Conservation (phyloP, 192 early-diverging fungal species). For the Mortierella alpina region DNA sequence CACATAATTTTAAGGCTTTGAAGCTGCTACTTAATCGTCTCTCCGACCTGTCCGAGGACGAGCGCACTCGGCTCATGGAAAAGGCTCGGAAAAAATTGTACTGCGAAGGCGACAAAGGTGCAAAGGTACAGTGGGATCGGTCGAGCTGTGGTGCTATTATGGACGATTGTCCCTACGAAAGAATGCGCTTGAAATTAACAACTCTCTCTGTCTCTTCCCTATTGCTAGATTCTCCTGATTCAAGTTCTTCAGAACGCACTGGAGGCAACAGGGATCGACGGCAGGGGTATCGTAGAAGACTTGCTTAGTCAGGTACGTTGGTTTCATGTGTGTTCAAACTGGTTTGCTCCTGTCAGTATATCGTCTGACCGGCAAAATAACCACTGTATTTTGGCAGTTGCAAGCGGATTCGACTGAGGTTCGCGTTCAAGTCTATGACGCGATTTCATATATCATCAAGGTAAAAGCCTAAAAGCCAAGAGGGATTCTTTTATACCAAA, state of each 20-base stretch:
- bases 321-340: no score
- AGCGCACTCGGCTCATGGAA: slow-evolving; percentile 13
- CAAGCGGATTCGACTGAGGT: slow-evolving; percentile 53
- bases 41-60: slow-evolving; percentile 5
- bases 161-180: not conserved
- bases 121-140: not conserved
- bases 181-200: not conserved
- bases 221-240: slow-evolving; percentile 28
- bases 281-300: slow-evolving; percentile 37
- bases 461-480: slow-evolving; percentile 5
- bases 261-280: slow-evolving; percentile 24
- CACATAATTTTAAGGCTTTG: slow-evolving; percentile 9
- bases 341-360: not conserved
- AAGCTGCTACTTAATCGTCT: slow-evolving; percentile 43
- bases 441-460: slow-evolving; percentile 43
- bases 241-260: slow-evolving; percentile 33
- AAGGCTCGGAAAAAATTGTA: slow-evolving; percentile 17
- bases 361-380: not conserved
- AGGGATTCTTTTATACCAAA: not conserved
- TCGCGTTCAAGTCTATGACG: slow-evolving; percentile 45
- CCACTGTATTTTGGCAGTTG: not conserved
- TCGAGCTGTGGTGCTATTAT: not conserved
- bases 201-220: not conserved
- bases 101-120: slow-evolving; percentile 47
- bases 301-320: slow-evolving; percentile 44